Conservation (phyloP, 2,329 filamentous ascomycete genomes). For the Alternaria triticimaculans region DNA sequence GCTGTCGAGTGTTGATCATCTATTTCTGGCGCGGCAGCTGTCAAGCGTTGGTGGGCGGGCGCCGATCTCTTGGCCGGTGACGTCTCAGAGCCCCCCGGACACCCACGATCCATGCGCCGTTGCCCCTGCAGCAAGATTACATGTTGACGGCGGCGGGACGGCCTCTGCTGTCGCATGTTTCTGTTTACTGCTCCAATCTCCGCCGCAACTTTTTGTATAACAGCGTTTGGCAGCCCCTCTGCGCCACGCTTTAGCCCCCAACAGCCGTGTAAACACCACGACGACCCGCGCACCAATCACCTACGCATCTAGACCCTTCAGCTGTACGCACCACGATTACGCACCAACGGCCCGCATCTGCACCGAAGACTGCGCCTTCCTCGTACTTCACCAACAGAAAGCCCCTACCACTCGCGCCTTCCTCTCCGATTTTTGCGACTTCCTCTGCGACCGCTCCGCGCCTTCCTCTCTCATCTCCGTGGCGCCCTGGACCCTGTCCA, state of each 20-base stretch:
- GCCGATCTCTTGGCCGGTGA: slow-evolving; percentile 11
- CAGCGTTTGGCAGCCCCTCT: background rate
- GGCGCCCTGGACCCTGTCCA: slow-evolving; percentile 18
- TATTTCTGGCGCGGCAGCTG: slow-evolving; percentile 6
- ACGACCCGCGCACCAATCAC: slow-evolving; percentile 17
- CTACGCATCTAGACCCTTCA: slow-evolving; percentile 17
- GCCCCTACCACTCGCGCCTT: background rate
- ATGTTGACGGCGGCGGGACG: slow-evolving; percentile 11
- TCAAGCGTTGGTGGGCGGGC: background rate
- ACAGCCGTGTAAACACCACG: slow-evolving; percentile 9
- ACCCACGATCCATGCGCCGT: slow-evolving; percentile 4
- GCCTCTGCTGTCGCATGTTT: background rate
- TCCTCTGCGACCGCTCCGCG: background rate
- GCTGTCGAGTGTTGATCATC: background rate
- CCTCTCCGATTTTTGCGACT: slow-evolving; percentile 1
- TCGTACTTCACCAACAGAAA: slow-evolving; percentile 1
- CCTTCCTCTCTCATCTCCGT: slow-evolving; percentile 19
- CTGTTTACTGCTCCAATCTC: background rate
- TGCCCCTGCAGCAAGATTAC: slow-evolving; percentile 12
- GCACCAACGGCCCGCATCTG: slow-evolving; percentile 7
- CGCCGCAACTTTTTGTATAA: background rate
- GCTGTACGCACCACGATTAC: slow-evolving; percentile 19
- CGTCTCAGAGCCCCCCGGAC: slow-evolving; percentile 1
- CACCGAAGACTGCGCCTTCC: slow-evolving; percentile 16
- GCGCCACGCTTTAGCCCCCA: background rate